Base-by-base conservation (phyloP, 805 yeast genomes). In the Candida boleticola region DNA sequence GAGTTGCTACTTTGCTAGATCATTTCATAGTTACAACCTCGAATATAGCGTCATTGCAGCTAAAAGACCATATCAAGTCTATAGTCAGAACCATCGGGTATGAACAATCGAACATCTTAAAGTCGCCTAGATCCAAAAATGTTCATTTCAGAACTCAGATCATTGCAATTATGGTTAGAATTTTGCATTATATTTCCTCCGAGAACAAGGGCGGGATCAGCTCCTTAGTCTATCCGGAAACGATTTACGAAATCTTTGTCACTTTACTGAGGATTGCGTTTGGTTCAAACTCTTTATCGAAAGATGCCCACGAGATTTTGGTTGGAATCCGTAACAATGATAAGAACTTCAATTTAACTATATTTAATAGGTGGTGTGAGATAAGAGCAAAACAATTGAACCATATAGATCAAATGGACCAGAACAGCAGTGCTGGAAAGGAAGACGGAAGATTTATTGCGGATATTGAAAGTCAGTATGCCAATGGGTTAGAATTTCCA, bases 401-500 rank as follows among this genome's bases (percentile, higher is more conserved):
- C 44, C 71, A 74, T 54, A 35, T 58, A 9, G 52, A 55, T 20
- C 47, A 44, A 22, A 20, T 9, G 9, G 21, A 31, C 7, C 5
- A 7, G 5, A 13, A 16, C 13, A 16, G 32, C 17, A 11, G 27
- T 23, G 27, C 27, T 23, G 36, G 29, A 31, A 14, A 43, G 41
- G 31, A 41, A 41, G 39, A 46, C 41, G 47, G 57, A 20, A 40
- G 54, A 46, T 43, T 33, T 46, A 33, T 58, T 23, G 68, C 68
- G 2, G 60, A 64, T 27, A 57, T 64, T 9, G 78, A 75, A 49
- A 58, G 68, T 39, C 71, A 69, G 6, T 62, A 64, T 37, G 68
- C 80, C 38, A 80, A 82, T 53, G 87, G 87, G 1, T 55, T 80
- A 11, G 87, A 82, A 53, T 73, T 80, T 45, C 75, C 79, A 4